These are phyloP conservation scores for Metschnikowia reukaufii DNA, from an alignment of 805 yeast genomes.

Conservation along the genomic window DNA sequence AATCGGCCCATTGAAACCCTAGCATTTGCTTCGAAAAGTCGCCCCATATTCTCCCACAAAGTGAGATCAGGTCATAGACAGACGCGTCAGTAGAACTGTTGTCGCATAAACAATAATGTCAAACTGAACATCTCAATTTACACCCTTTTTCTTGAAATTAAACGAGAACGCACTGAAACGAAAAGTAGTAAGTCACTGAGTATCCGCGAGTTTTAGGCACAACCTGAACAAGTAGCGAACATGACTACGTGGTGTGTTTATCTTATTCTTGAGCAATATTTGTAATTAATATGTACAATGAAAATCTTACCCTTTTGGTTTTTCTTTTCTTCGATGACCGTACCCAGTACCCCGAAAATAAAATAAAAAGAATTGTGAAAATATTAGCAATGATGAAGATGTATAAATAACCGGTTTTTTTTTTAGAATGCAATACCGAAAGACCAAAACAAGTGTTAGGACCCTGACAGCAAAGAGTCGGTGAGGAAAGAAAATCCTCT, in stretches of 20 bases:
- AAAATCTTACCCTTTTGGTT: background rate
- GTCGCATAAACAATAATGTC: background rate
- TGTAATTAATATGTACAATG: constrained; percentile 4
- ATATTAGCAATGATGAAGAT: constrained; percentile 1
- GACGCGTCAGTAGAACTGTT: too few species aligned
- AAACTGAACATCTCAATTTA: too few species aligned
- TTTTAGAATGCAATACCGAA: constrained; percentile 7
- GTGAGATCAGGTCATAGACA: background rate
- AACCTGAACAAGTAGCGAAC: too few species aligned
- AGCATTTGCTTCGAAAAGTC: background rate
- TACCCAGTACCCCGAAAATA: constrained; percentile 3
- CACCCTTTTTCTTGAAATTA: background rate
- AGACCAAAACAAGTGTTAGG: background rate
- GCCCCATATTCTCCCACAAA: background rate
- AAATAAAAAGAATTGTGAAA: constrained; percentile 1
- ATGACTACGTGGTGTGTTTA: too few species aligned
- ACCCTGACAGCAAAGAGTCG: constrained; percentile 2
- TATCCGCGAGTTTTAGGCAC: too few species aligned
- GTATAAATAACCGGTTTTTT: constrained; percentile 8
- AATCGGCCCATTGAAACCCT: background rate
- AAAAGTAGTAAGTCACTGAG: background rate
- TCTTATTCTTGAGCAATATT: background rate
- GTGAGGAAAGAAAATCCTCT: background rate
- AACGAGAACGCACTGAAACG: background rate
- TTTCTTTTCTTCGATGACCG: background rate